Evolutionary conservation across 2,329 filamentous ascomycete genomes (phyloP).

Genomic region (Fusarium mexicanum): DNA sequence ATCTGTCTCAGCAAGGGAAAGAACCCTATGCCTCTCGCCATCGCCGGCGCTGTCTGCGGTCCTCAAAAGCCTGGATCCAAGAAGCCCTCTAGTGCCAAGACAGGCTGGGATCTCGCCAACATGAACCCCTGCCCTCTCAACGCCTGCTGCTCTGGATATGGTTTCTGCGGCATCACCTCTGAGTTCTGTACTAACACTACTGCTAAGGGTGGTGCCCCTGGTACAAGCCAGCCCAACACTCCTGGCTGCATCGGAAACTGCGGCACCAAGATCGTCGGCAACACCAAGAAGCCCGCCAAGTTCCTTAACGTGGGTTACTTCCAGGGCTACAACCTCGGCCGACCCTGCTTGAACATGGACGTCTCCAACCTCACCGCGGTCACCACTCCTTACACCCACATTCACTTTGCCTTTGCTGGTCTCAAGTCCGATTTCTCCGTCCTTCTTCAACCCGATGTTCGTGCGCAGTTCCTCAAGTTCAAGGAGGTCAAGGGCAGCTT

Average conservation of each 20-base stretch:
- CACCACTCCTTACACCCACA: conserved; percentile 43
- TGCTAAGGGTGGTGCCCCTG: conserved; percentile 42
- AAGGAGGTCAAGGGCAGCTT: conserved; percentile 40
- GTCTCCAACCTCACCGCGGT: conserved; percentile 33
- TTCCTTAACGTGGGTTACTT: conserved; percentile 48
- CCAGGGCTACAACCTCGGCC: conserved; percentile 45
- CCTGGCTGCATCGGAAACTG: conserved; percentile 48
- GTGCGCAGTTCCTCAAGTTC: conserved; percentile 46
- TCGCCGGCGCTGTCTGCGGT: conserved; percentile 48
- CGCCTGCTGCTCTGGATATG: conserved; percentile 54
- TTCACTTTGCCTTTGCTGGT: conserved; percentile 48
- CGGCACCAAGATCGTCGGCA: conserved; percentile 46
- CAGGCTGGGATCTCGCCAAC: conserved; percentile 42
- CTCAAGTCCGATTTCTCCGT: conserved; percentile 35
- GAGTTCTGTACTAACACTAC: conserved; percentile 54
- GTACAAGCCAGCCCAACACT: conserved; percentile 38
- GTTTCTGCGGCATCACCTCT: conserved; percentile 55
- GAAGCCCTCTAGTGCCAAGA: conserved; percentile 41
- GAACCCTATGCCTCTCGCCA: conserved; percentile 47
- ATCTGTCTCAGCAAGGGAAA: conserved; percentile 50
- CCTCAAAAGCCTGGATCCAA: conserved; percentile 46
- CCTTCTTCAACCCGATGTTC: conserved; percentile 27
- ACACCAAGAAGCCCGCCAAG: conserved; percentile 38
- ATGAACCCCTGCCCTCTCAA: conserved; percentile 60
- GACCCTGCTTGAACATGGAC: conserved; percentile 47